Evolutionary conservation across 2,329 filamentous ascomycete species (phyloP).

Genomic region (Eurotiales sp.): DNA sequence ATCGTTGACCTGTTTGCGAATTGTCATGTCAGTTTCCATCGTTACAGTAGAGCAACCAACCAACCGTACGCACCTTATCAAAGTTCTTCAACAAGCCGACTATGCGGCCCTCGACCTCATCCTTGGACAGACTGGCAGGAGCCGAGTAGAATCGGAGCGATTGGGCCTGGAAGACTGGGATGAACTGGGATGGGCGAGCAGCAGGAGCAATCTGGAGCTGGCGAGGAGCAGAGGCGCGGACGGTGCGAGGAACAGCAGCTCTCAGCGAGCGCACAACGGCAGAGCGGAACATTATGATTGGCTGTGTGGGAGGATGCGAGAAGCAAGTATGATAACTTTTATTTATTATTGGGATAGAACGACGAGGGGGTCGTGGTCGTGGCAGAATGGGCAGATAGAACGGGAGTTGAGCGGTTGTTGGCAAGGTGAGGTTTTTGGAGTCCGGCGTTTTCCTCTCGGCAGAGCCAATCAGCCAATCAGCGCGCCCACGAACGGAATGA

Average conservation of each 20-base stretch:
- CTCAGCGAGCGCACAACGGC: slow-evolving; percentile 75
- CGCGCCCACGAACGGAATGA: slow-evolving; percentile 36
- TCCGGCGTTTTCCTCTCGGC: slow-evolving; percentile 22
- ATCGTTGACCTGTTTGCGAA: slow-evolving; percentile 31
- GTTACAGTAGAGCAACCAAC: neutral
- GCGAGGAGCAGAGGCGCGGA: slow-evolving; percentile 58
- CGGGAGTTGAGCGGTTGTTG: slow-evolving; percentile 19
- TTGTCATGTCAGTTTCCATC: slow-evolving; percentile 5
- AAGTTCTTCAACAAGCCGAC: slow-evolving; percentile 91
- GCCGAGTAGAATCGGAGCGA: slow-evolving; percentile 83
- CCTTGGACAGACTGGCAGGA: slow-evolving; percentile 69
- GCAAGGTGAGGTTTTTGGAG: slow-evolving; percentile 24
- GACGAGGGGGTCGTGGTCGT: too few relatives aligned
- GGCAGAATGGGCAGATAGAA: slow-evolving; percentile 17
- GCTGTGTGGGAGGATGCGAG: too few relatives aligned
- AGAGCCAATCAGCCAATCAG: slow-evolving; percentile 40
- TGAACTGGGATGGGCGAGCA: slow-evolving; percentile 58
- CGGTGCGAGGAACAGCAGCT: slow-evolving; percentile 48
- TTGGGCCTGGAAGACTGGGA: slow-evolving; percentile 62
- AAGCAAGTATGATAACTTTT: too few relatives aligned
- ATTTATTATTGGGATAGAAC: too few relatives aligned
- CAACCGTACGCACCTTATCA: slow-evolving; percentile 70
- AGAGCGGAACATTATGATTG: slow-evolving; percentile 86
- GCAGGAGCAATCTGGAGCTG: slow-evolving; percentile 58
- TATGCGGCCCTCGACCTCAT: slow-evolving; percentile 88